These are phyloP conservation scores for Syzygium aromaticum DNA, from an alignment of 345 rosid species.

Conservation along the genomic window DNA sequence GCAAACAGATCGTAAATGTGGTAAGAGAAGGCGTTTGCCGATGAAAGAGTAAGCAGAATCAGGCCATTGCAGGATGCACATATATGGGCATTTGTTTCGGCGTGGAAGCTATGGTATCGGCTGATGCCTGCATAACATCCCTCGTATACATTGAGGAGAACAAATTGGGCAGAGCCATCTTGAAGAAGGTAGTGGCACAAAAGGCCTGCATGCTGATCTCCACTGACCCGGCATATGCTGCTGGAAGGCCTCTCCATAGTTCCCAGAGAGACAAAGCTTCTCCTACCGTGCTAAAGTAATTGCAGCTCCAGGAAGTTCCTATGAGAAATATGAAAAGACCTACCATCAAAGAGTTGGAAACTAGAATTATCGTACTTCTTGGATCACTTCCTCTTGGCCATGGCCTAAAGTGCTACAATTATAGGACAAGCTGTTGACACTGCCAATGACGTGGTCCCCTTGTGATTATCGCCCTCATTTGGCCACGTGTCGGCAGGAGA, in stretches of 20 bases:
- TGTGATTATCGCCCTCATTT: not conserved
- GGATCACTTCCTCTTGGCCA: not conserved
- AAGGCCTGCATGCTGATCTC: not conserved
- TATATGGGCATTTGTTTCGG: not conserved
- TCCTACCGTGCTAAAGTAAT: not conserved
- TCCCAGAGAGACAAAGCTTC: not conserved
- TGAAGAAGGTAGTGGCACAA: conserved; percentile 15
- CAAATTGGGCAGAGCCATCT: conserved; percentile 13
- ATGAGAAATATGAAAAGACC: not conserved
- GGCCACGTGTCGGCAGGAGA: not conserved
- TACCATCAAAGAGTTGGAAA: not conserved
- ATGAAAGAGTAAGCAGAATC: conserved; percentile 5
- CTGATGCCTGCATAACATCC: not conserved
- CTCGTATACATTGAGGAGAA: conserved; percentile 1
- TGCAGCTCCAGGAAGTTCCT: not conserved
- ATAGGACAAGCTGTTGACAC: not conserved
- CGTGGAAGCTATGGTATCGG: conserved; percentile 2
- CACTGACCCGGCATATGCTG: not conserved
- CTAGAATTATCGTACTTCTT: not conserved
- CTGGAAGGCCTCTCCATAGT: not conserved
- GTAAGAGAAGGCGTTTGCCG: not conserved
- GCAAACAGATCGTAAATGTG: conserved; percentile 2
- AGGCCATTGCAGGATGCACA: conserved; percentile 15
- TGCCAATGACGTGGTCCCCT: not conserved
- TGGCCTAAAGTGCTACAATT: not conserved